Percentiles rank a stretch among this genome's conserved stretches.
These are phyloP conservation scores for Talaromyces piceae DNA, from an alignment of 2,329 filamentous ascomycete genomes.

Conservation along the genomic window DNA sequence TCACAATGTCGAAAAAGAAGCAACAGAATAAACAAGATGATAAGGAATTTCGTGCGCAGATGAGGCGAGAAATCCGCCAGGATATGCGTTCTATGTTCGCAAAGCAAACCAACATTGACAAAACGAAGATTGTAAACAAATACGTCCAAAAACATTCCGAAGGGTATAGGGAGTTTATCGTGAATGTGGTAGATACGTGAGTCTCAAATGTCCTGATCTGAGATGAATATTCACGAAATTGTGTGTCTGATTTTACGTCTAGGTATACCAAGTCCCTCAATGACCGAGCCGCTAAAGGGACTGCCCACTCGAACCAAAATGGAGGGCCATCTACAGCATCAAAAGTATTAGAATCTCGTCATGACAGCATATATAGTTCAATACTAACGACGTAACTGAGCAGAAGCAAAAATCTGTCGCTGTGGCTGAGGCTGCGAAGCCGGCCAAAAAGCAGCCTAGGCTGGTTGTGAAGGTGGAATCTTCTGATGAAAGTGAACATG, in stretches of 20 bases:
- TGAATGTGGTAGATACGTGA: conserved; percentile 2
- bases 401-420: not conserved
- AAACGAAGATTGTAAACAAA: not conserved
- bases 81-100: conserved; percentile 5
- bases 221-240: not conserved
- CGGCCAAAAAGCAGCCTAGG: not conserved
- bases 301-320: not conserved
- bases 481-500: not conserved
- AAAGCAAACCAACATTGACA: conserved; percentile 5
- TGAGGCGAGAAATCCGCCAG: conserved; percentile 10
- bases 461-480: not conserved
- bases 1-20: not conserved
- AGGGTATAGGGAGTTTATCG: conserved; percentile 1
- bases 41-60: not conserved
- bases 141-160: not conserved
- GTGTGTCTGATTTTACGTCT: not conserved
- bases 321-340: not conserved
- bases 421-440: not conserved
- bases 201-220: not conserved
- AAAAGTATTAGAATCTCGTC: not conserved
- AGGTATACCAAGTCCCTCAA: conserved; percentile 7
- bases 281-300: conserved; percentile 4
- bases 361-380: not conserved
- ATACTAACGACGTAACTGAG: not conserved
- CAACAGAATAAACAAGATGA: not conserved